Conservation (phyloP, 164 flowering plant genomes). For the Protea cynaroides region DNA sequence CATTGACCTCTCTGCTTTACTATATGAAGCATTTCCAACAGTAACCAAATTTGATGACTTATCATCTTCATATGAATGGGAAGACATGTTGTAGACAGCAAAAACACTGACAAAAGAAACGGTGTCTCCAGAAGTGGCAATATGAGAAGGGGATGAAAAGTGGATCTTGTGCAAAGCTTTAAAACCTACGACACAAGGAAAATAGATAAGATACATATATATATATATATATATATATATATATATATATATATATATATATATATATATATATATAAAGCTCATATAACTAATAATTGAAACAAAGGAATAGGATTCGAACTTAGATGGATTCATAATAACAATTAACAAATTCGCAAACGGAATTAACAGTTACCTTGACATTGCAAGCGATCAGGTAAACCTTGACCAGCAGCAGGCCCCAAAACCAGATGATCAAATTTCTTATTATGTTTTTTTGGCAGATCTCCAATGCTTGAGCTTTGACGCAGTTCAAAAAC, state of each 20-base stretch:
- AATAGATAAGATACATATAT: background rate
- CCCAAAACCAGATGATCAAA: constrained; percentile 80
- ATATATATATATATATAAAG: background rate
- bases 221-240: background rate
- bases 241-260: background rate
- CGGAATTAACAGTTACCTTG: constrained; percentile 38
- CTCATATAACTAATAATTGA: background rate
- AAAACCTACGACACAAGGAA: constrained; percentile 38
- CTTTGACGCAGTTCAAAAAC: constrained; percentile 44
- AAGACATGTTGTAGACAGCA: constrained; percentile 50
- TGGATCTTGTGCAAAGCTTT: constrained; percentile 70
- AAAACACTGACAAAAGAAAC: constrained; percentile 74
- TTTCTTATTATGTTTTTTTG: constrained; percentile 32
- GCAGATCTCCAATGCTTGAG: constrained; percentile 16
- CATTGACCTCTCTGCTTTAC: constrained; percentile 69
- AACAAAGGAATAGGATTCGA: background rate
- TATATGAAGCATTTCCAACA: constrained; percentile 66
- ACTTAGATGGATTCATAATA: background rate
- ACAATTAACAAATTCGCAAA: background rate
- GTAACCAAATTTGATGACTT: constrained; percentile 38
- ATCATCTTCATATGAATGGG: constrained; percentile 13
- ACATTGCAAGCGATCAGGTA: constrained; percentile 80
- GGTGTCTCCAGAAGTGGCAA: constrained; percentile 20
- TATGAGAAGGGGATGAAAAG: constrained; percentile 18
- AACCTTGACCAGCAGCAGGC: constrained; percentile 85